These are phyloP conservation scores for Myriangium duriaei DNA, from an alignment of 2,329 filamentous ascomycete species.

Conservation along the genomic window DNA sequence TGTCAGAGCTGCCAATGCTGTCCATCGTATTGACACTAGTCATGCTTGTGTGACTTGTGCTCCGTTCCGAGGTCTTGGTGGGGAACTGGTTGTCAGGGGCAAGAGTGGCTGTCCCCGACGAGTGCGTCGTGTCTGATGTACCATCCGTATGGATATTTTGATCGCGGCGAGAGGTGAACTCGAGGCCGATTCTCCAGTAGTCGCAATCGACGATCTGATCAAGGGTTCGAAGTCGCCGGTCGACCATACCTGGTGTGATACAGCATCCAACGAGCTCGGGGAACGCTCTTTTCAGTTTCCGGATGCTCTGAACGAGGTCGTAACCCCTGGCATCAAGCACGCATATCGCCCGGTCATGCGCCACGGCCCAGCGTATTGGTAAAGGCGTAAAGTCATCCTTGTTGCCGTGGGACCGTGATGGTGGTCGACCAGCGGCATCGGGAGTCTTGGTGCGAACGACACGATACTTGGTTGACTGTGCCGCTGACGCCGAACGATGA, in stretches of 20 bases:
- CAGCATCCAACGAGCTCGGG: slow-evolving; percentile 16
- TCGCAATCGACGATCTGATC: slow-evolving; percentile 23
- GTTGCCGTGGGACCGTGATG: background rate
- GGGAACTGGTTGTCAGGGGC: background rate
- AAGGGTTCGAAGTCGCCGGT: slow-evolving; percentile 23
- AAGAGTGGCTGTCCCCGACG: background rate
- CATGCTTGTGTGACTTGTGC: background rate
- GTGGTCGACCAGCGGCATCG: background rate
- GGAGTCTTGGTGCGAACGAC: background rate
- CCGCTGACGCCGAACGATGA: slow-evolving; percentile 4
- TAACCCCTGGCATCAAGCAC: slow-evolving; percentile 22
- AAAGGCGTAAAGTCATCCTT: slow-evolving; percentile 17
- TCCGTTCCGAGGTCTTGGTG: background rate
- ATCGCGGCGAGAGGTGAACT: slow-evolving; percentile 4
- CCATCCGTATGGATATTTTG: background rate
- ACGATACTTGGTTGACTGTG: too few relatives aligned
- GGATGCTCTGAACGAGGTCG: slow-evolving; percentile 18
- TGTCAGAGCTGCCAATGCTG: background rate
- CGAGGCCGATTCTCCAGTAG: slow-evolving; percentile 18
- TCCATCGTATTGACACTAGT: background rate
- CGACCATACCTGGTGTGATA: slow-evolving; percentile 22
- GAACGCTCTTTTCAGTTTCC: slow-evolving; percentile 20
- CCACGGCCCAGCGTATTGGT: slow-evolving; percentile 18
- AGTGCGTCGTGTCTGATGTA: background rate
- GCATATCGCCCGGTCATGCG: slow-evolving; percentile 25